Evolutionary conservation across 164 flowering plant genomes (phyloP).

Genomic region (Vitis amurensis): DNA sequence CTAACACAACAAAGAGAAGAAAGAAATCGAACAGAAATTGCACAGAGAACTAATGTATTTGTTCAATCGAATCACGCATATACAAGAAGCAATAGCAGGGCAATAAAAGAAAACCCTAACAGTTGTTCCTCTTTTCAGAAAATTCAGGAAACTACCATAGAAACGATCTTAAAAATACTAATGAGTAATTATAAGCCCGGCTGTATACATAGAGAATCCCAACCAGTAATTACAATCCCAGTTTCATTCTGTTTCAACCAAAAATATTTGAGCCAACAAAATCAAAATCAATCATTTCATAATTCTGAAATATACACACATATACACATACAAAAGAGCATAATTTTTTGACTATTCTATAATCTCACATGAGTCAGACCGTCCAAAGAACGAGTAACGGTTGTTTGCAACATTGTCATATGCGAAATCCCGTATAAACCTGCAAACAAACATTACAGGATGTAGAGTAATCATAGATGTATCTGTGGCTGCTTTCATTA

Average conservation of each 20-base stretch:
- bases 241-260: constrained; percentile 3
- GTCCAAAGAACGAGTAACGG: constrained; percentile 78
- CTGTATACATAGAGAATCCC: too few relatives aligned
- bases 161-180: too few relatives aligned
- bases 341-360: constrained; percentile 19
- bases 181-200: too few relatives aligned
- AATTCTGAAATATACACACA: background rate
- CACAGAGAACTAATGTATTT: too few relatives aligned
- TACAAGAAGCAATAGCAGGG: too few relatives aligned
- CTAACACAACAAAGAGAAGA: too few relatives aligned
- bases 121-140: too few relatives aligned
- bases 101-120: too few relatives aligned
- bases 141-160: too few relatives aligned
- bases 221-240: background rate
- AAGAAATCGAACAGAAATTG: too few relatives aligned
- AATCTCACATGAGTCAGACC: constrained; percentile 83
- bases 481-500: background rate
- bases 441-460: constrained; percentile 32
- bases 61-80: too few relatives aligned
- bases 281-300: constrained; percentile 3
- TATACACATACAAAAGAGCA: background rate
- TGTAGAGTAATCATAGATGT: background rate
- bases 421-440: constrained; percentile 70
- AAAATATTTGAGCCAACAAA: background rate
- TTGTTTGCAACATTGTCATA: constrained; percentile 91